Evolutionary conservation across 768 basidiomycete species (phyloP).

Genomic region (Lactifluus hygrophoroides): DNA sequence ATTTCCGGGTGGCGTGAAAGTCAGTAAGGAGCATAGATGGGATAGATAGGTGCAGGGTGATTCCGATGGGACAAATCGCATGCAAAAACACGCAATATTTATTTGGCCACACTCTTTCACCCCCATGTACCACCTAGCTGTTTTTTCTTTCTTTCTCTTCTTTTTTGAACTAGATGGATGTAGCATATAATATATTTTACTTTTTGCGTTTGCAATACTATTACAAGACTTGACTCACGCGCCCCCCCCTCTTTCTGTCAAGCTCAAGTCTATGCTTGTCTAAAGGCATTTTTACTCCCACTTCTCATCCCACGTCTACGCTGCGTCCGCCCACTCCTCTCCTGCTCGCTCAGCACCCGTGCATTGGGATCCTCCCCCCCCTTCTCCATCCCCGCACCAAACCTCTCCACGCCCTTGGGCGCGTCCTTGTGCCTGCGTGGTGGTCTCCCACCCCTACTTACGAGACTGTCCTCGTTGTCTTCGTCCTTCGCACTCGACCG

Average conservation of each 20-base stretch:
- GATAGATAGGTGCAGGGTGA: background rate
- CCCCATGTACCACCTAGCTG: background rate
- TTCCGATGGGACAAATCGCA: background rate
- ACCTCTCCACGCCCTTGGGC: constrained; percentile 62
- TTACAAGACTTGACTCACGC: too few relatives aligned
- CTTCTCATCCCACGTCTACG: constrained; percentile 75
- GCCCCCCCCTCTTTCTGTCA: too few relatives aligned
- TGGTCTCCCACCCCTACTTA: constrained; percentile 20
- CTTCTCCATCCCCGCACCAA: constrained; percentile 86
- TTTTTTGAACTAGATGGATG: too few relatives aligned
- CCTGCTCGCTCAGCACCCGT: constrained; percentile 48
- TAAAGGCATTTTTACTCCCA: constrained; percentile 82
- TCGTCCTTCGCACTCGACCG: constrained; percentile 28
- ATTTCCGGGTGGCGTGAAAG: background rate
- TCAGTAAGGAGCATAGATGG: background rate
- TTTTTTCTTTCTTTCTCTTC: too few relatives aligned
- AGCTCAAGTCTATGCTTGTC: constrained; percentile 25
- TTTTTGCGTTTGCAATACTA: background rate
- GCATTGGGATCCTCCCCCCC: constrained; percentile 44
- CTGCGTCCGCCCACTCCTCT: constrained; percentile 69
- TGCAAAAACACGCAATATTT: constrained; percentile 8
- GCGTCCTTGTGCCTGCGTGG: constrained; percentile 29
- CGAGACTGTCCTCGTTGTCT: constrained; percentile 18
- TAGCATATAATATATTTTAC: background rate
- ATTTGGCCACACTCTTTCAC: background rate